Base-by-base conservation (phyloP, 495 filamentous ascomycete species). In the Penicillium antarcticum region DNA sequence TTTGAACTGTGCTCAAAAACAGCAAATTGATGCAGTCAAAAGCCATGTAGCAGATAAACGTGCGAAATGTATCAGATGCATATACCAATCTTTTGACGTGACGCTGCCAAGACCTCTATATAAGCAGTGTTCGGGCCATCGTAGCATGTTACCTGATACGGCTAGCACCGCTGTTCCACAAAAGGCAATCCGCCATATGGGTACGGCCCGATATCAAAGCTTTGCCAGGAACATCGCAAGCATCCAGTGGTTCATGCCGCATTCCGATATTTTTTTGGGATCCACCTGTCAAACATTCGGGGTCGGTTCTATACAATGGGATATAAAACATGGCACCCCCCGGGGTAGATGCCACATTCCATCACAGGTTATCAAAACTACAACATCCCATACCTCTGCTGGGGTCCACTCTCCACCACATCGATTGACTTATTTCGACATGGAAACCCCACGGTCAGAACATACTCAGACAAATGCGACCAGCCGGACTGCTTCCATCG, bases 111-210 rank as follows among this genome's bases (percentile, higher is more conserved):
- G 49, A 13, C 16, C 11, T 21, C n/a, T 12, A 42, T 35, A 44
- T 35, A 44, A 34, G 17, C 23, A 9, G 13, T n/a, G 31, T 38
- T 6, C 38, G 34, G 32, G 35, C 36, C 17, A 16, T 67, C 69
- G 69, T 53, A 42, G 57, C 56, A 72, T 69, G 55, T 68, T 70
- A 0, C 67, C 58, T 5, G 0, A 50, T 48, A 5, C 0, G 52
- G 63, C 21, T 66, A 72, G 63, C 47, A 41, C 16, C 14, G 14
- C 16, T 1, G 2, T 8, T 56, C 56, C 58, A 36, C 18, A 62
- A 58, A 32, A 32, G 65, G 67, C 9, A 70, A 67, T 29, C 35
- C 24, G 26, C 16, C 44, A 26, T 16, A 9, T 9, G 36, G 36
- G 42, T 39, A 46, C 49, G 46, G 48, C n/a, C 49, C 61, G 57